Base-by-base conservation (phyloP, 768 basidiomycete genomes). In the Phaffia australis region DNA sequence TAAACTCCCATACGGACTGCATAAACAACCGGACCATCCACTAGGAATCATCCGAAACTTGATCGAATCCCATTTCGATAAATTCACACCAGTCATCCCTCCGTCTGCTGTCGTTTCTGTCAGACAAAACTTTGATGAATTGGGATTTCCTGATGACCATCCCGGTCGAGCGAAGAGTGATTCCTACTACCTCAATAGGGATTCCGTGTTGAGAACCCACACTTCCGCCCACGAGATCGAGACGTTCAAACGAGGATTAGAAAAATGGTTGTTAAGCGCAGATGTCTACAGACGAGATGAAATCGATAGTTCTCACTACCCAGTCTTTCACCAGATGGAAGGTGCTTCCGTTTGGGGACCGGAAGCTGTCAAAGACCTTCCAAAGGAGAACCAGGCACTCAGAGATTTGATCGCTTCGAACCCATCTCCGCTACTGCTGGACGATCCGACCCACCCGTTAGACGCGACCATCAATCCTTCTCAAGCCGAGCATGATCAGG, bases 151-250 rank as follows among this genome's bases (percentile, higher is more conserved):
- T 0, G 72, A 79, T 18, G 92, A 97, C 79, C 95, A 99, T 75
- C 92, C 94, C 0, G 94, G 95, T 21, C 84, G 95, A 68, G 81
- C 87, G 27, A 80, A 84, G 55, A 89, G 88, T 52, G 95, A 99
- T 79, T 89, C 87, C 73, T 99, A 99, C 80, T 99, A 99, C 77
- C 80, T 95, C 74, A 98, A 98, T 79, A 82, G 81, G 72, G 79
- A 84, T 72, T 80, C 86, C 73, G 91, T 99, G 89, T 83, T 99
- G 48, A 86, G 95, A 51, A 98, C 95, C 0, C 95, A 99, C 75
- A 97, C 95, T 0, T 91, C 88, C n/a, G 90, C 95, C 4, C 95
- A 99, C 75, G 94, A 99, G 78, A 88, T 98, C 42, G 92, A 95
- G 68, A 85, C 85, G 8, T 98, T 95, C 76, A 60, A 70, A 16